These are phyloP conservation scores for Boletus fagicola DNA, from an alignment of 768 basidiomycete genomes.

Conservation along the genomic window DNA sequence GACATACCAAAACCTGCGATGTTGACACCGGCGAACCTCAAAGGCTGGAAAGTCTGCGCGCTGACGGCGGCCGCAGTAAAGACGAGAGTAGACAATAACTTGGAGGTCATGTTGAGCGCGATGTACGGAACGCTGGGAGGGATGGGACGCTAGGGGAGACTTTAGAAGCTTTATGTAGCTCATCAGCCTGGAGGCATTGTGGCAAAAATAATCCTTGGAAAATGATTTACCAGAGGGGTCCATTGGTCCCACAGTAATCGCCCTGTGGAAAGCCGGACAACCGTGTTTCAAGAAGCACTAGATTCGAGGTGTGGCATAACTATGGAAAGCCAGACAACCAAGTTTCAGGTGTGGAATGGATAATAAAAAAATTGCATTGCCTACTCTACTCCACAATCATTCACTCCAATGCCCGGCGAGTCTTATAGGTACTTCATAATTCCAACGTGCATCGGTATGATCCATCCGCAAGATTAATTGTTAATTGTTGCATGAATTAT, in stretches of 20 bases:
- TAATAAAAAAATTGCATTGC: no score
- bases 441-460: no score
- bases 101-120: constrained; percentile 18
- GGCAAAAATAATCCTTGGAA: constrained; percentile 10
- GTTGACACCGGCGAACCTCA: constrained; percentile 47
- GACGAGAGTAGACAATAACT: constrained; percentile 13
- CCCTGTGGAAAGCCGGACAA: no score
- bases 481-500: no score
- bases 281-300: no score
- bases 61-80: constrained; percentile 13
- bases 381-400: no score
- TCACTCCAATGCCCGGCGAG: no score
- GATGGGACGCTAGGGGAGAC: not conserved
- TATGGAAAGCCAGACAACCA: no score
- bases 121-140: not conserved
- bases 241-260: constrained; percentile 1
- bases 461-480: no score
- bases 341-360: no score
- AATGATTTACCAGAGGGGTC: not conserved
- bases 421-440: no score
- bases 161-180: constrained; percentile 19
- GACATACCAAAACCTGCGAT: constrained; percentile 47
- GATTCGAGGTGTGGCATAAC: no score
- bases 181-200: not conserved
- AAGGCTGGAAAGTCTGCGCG: constrained; percentile 19